These are phyloP conservation scores for Lepiota brunneoincarnata DNA, from an alignment of 768 basidiomycete species.

Conservation along the genomic window DNA sequence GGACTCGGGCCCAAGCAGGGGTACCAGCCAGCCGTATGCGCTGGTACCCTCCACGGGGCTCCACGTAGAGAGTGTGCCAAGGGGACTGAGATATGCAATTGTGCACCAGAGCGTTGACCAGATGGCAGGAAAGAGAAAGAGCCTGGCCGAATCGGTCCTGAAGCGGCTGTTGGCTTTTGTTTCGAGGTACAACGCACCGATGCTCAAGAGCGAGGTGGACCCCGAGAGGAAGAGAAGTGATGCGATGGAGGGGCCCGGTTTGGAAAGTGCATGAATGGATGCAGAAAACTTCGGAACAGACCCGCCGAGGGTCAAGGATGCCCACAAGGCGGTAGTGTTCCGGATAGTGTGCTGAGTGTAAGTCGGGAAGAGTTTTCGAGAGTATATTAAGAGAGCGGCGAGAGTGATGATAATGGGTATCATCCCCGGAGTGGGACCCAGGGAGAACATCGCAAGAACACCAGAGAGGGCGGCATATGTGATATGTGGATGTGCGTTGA, in stretches of 20 bases:
- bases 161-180: slow-evolving; percentile 30
- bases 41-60: slow-evolving; percentile 51
- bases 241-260: slow-evolving; percentile 42
- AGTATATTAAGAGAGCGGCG: slow-evolving; percentile 34
- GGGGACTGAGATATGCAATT: slow-evolving; percentile 54
- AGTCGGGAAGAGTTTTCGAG: slow-evolving; percentile 29
- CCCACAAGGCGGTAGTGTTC: slow-evolving; percentile 30
- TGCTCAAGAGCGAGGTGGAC: slow-evolving; percentile 40
- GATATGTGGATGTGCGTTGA: slow-evolving; percentile 1
- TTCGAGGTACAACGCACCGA: slow-evolving; percentile 38
- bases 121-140: slow-evolving; percentile 62
- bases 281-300: slow-evolving; percentile 40
- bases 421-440: slow-evolving; percentile 12
- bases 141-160: slow-evolving; percentile 36
- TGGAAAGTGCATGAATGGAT: slow-evolving; percentile 55
- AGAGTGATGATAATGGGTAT: slow-evolving; percentile 22
- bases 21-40: slow-evolving; percentile 64
- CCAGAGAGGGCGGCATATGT: not conserved
- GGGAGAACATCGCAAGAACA: slow-evolving; percentile 7
- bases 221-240: slow-evolving; percentile 41
- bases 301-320: slow-evolving; percentile 37
- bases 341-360: slow-evolving; percentile 13
- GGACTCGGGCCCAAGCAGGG: slow-evolving; percentile 52
- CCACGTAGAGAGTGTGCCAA: slow-evolving; percentile 76
- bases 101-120: slow-evolving; percentile 66